Evolutionary conservation across 2,329 filamentous ascomycete species (phyloP), one percentile per base, ranked within the genome.

Genomic region (Aspergillus thermomutatus): DNA sequence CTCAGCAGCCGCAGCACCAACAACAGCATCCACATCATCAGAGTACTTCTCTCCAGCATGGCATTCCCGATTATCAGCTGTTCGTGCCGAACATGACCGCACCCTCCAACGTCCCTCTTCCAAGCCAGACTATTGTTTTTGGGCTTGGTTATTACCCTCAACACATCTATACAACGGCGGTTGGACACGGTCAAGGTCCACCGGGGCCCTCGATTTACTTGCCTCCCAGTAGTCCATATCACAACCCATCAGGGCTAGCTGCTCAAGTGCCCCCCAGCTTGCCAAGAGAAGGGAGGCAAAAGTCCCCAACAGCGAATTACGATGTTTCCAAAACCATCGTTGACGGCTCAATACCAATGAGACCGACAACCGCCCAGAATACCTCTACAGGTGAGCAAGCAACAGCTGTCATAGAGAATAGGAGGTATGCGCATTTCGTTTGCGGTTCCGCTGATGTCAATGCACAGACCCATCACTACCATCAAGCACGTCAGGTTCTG

Each of bases 241-340:
- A 37, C 21, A 55, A 23, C 28, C 47, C 40, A 8, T 55, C 58
- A 50, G 50, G 26, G 23, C 34, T 50, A 34, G 34, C 21, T 11
- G 14, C 45, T 3, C 59, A 55, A 37, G 27, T 19, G 7, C 31
- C 54, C 6, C 34, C 54, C 19, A 48, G 6, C 19, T 23, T 40
- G 25, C 52, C 45, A 23, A 56, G 48, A 50, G 58, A 56, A 50
- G 52, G 43, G 9, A 34, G 34, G 40, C 50, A 62, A 50, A 51
- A 59, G 9, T 41, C 26, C 7, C 28, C 50, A 4, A 56, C 59
- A 28, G 49, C 56, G 17, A 64, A 65, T 27, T 73, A 73, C 43
- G 70, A 74, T 47, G 68, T 72, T 26, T 67, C 69, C 4, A 71
- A 69, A 49, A 74, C 68, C 4, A 75, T 75, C 49, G 72, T 75